These are phyloP conservation scores for Fusarium torulosum DNA, from an alignment of 2,329 filamentous ascomycete genomes.

Conservation along the genomic window DNA sequence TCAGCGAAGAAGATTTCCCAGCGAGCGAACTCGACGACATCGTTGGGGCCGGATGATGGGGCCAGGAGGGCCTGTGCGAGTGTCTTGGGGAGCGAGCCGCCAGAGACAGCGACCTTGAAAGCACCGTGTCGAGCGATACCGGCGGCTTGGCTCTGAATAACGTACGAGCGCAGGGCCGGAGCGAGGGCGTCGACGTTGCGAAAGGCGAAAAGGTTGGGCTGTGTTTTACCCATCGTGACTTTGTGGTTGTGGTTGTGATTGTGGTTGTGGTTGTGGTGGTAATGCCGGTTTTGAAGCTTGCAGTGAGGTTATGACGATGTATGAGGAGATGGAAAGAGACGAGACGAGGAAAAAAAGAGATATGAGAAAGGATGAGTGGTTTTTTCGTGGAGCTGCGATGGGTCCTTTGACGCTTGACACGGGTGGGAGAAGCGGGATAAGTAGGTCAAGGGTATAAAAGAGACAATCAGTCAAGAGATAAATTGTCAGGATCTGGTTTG, in stretches of 20 bases:
- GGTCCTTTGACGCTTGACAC: constrained; percentile 14
- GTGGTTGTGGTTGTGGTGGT: constrained; percentile 33
- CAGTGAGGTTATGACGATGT: constrained; percentile 29
- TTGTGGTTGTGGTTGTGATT: constrained; percentile 25
- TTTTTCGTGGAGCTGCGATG: constrained; percentile 26
- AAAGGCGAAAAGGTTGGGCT: constrained; percentile 85
- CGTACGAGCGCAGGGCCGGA: constrained; percentile 80
- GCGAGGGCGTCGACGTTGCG: constrained; percentile 77
- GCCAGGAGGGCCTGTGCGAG: constrained; percentile 86
- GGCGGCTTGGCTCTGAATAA: constrained; percentile 83
- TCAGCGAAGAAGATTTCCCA: constrained; percentile 99
- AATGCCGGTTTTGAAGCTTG: constrained; percentile 33
- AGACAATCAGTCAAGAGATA: constrained; percentile 15
- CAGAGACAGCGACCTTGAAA: constrained; percentile 94
- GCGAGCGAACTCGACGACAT: constrained; percentile 80
- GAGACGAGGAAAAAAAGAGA: constrained; percentile 5
- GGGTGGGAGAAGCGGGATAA: constrained; percentile 8
- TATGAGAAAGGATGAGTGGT: constrained; percentile 4
- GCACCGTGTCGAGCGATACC: constrained; percentile 82
- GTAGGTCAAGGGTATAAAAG: constrained; percentile 10
- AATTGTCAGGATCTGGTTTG: constrained; percentile 24
- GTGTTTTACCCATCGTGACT: constrained; percentile 64
- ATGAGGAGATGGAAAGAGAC: constrained; percentile 3
- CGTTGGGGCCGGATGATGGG: constrained; percentile 63
- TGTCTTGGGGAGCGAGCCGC: constrained; percentile 90